Conservation (phyloP, 129 eudicot genomes). For the Tagetes patula region DNA sequence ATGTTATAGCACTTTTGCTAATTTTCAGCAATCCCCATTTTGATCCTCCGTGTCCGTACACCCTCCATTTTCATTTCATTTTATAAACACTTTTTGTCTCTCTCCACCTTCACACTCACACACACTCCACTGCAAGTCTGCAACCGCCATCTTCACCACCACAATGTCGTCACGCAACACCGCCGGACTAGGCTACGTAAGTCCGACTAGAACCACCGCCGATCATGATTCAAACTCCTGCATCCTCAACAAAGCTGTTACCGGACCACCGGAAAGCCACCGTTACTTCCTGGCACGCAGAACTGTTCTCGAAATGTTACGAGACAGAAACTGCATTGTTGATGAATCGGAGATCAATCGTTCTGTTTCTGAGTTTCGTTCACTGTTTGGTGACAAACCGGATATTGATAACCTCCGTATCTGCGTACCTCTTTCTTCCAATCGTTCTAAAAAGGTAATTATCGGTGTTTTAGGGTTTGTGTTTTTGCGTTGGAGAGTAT, state of each 20-base stretch:
- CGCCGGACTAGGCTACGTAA: conserved; percentile 36
- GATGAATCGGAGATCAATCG: conserved; percentile 20
- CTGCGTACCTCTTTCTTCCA: conserved; percentile 27
- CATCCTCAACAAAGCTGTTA: conserved; percentile 29
- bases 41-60: conserved; percentile 28
- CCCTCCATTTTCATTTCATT: not conserved
- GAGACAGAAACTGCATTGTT: conserved; percentile 47
- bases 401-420: conserved; percentile 43
- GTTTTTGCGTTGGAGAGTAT: not conserved
- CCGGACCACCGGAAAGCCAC: conserved; percentile 43
- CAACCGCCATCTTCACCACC: not conserved
- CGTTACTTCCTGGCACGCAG: conserved; percentile 55
- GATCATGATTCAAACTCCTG: conserved; percentile 20
- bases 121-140: not conserved
- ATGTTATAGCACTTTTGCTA: not conserved
- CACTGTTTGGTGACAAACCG: conserved; percentile 38
- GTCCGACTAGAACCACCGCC: conserved; percentile 14
- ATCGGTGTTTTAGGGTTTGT: conserved; percentile 16
- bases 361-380: conserved; percentile 42
- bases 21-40: conserved; percentile 30
- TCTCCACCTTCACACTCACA: conserved; percentile 4
- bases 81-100: not conserved
- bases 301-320: conserved; percentile 48
- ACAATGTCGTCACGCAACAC: conserved; percentile 33
- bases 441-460: conserved; percentile 41